Evolutionary conservation across 305 asterid genomes (phyloP).

Genomic region (Rubia peregrina): DNA sequence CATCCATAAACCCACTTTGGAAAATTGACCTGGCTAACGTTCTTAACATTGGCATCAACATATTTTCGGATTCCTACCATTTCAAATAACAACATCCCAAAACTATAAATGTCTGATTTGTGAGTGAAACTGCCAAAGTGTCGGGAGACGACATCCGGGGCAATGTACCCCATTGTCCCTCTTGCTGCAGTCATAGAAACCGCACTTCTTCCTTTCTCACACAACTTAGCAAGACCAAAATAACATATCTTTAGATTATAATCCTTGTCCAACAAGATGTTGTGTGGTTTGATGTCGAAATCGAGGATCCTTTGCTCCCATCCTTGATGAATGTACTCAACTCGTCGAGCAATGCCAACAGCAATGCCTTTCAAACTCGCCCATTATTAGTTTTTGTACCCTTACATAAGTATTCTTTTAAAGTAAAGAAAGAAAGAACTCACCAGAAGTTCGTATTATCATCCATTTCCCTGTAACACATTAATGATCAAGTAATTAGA

Average conservation of each 20-base stretch:
- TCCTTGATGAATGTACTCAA: slow-evolving; percentile 1
- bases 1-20: slow-evolving; percentile 21
- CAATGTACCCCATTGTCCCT: slow-evolving; percentile 25
- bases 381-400: background rate
- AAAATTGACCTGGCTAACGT: slow-evolving; percentile 23
- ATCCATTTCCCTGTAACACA: slow-evolving; percentile 4
- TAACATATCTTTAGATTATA: slow-evolving; percentile 18
- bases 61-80: slow-evolving; percentile 36
- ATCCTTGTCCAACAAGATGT: slow-evolving; percentile 14
- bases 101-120: slow-evolving; percentile 22
- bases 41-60: slow-evolving; percentile 14
- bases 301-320: background rate
- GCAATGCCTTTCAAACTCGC: background rate
- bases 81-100: slow-evolving; percentile 38
- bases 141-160: slow-evolving; percentile 17
- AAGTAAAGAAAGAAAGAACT: background rate
- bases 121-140: slow-evolving; percentile 15
- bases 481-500: background rate
- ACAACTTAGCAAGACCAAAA: slow-evolving; percentile 18
- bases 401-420: background rate
- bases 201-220: slow-evolving; percentile 14
- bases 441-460: background rate
- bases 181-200: slow-evolving; percentile 24
- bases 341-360: background rate
- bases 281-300: background rate